Base-by-base conservation (phyloP, 2,329 filamentous ascomycete genomes). In the Penicillium sp. region DNA sequence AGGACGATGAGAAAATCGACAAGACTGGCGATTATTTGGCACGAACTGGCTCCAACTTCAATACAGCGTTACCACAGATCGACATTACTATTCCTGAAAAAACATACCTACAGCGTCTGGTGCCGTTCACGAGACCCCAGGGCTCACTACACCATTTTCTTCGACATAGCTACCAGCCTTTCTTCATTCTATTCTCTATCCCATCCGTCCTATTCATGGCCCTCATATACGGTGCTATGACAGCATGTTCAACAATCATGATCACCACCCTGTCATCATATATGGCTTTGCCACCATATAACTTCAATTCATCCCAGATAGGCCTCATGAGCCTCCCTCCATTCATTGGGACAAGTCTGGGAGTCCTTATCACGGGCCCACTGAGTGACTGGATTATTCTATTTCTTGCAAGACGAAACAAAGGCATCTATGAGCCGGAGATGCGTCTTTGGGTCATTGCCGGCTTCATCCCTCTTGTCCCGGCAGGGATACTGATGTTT, bases 141-240 rank as follows among this genome's bases (percentile, higher is more conserved):
- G 51, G 53, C n/a, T 37, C 59, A 3, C 35, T 59, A 4, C 26
- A 24, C 21, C 41, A 55, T 13, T 37, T 68, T 8, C 45, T 57
- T 44, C 63, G 56, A 14, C 69, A 72, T 54, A 57, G 63, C 50
- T 67, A 63, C 27, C 63, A 68, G 16, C 71, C 71, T 0, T 63
- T 73, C 45, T 16, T 67, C 9, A 65, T 73, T 27, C 56, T 77
- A 3, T 61, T 67, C 33, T 56, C 60, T 0, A 73, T 79, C 10
- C 93, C 93, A 2, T 73, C 74, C 2, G 72, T 79, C 22, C 48
- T 73, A 26, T 79, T 74, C 51, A 75, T 72, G 2, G 71, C 74
- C 1, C 27, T 79, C 1, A 67, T 73, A 24, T 79, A 76, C 22
- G 77, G 74, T 1, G 66, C 71, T 7, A 58, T 77, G 11, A 60